Conservation (phyloP, 257 asterid species). For the Verbascum thapsus region DNA sequence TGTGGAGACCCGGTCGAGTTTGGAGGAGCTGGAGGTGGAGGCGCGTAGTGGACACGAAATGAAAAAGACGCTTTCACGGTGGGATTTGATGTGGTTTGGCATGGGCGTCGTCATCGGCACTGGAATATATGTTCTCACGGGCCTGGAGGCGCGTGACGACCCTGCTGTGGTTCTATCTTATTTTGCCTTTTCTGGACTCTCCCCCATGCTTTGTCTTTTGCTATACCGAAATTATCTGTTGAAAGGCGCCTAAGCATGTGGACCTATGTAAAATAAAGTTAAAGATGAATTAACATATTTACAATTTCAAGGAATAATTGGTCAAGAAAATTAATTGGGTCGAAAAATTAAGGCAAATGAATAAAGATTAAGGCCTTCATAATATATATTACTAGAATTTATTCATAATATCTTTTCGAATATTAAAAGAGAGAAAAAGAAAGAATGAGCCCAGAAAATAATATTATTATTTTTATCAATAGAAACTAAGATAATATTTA, state of each 20-base stretch:
- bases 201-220: constrained; percentile 64
- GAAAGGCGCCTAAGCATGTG: constrained; percentile 7
- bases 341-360: no score
- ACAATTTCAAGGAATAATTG: no score
- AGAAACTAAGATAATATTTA: no score
- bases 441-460: no score
- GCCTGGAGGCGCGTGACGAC: constrained; percentile 45
- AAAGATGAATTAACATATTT: no score
- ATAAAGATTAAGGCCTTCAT: no score
- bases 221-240: constrained; percentile 65
- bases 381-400: no score
- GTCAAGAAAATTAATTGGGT: no score
- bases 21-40: constrained; percentile 51
- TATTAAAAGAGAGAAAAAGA: no score
- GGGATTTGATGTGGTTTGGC: constrained; percentile 78
- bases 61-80: constrained; percentile 64
- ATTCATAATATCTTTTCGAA: no score
- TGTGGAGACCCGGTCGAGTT: constrained; percentile 49
- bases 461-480: no score
- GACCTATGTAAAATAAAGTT: neutral
- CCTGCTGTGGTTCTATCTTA: constrained; percentile 72
- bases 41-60: constrained; percentile 53
- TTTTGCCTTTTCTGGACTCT: constrained; percentile 55
- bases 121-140: constrained; percentile 67
- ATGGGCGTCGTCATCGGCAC: constrained; percentile 75